Conservation (phyloP, 1,284 basidiomycete species). For the Naganishia liquefaciens region DNA sequence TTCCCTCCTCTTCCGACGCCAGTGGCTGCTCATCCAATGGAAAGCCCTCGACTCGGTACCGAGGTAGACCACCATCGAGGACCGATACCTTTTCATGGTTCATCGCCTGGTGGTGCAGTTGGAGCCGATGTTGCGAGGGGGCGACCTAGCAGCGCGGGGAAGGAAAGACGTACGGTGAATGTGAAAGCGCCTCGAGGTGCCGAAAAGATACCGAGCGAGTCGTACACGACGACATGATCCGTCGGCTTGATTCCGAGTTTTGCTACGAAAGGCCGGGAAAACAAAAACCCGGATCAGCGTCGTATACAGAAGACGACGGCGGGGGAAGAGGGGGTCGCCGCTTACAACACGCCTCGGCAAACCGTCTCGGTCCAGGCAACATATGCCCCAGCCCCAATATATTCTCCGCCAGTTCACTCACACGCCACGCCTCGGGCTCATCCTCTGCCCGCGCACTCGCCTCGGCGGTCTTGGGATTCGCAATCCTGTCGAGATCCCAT, state of each 20-base stretch:
- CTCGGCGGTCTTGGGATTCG: slow-evolving; percentile 38
- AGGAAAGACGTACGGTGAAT: slow-evolving; percentile 62
- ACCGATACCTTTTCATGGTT: slow-evolving; percentile 81
- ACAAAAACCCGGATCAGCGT: not conserved
- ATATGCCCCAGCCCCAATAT: slow-evolving; percentile 81
- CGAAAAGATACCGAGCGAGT: slow-evolving; percentile 82
- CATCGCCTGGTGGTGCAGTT: slow-evolving; percentile 65
- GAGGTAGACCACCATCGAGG: slow-evolving; percentile 82
- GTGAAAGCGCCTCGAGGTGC: slow-evolving; percentile 87
- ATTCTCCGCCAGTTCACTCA: slow-evolving; percentile 57
- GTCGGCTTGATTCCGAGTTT: slow-evolving; percentile 70
- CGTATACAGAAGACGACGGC: not conserved
- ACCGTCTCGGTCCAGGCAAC: slow-evolving; percentile 76
- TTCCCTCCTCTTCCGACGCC: not conserved
- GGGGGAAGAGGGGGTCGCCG: not conserved
- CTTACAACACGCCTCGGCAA: slow-evolving; percentile 77
- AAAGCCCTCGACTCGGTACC: slow-evolving; percentile 67
- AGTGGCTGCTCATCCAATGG: slow-evolving; percentile 12
- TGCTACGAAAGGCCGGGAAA: slow-evolving; percentile 55
- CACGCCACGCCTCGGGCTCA: slow-evolving; percentile 12
- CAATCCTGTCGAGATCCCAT: slow-evolving; percentile 75
- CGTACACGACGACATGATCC: slow-evolving; percentile 88
- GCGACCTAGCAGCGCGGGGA: too few species aligned
- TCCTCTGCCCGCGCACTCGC: not conserved
- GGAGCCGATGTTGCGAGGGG: too few species aligned